Base-by-base conservation (phyloP, 2,329 filamentous ascomycete genomes). In the Aspergillus sp. region DNA sequence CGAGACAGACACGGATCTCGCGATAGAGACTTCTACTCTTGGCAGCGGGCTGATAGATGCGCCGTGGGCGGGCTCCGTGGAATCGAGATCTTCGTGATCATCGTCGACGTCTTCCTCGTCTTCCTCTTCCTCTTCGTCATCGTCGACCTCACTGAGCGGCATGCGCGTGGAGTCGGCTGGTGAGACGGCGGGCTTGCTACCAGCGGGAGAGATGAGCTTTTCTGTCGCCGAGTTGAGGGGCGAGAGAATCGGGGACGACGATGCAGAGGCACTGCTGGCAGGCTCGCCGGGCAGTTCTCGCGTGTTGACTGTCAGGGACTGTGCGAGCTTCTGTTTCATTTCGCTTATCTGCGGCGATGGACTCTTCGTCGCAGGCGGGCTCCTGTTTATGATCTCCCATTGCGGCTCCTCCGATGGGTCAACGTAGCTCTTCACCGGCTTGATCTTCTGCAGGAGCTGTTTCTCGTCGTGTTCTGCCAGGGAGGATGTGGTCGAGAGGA, bases 1-100 rank as follows among this genome's bases (percentile, higher is more conserved):
- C 1, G 67, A 67, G 0, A 75, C 65, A 7, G 71, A 73, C 7
- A 76, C 58, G 4, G 72, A 74, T 23, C 71, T 62, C 3, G 73
- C 73, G 32, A 69, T 64, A 3, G 72, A 73, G 29, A 75, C 62
- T 53, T 73, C 68, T 32, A 73, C 60, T 4, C 54, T 53, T 1
- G 54, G 56, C 32, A 55, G 49, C 49, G 58, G 16, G 23, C 50
- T 47, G 29, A 47, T 45, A 21, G 53, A 47, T 14, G 55, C 49
- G 9, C 40, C 17, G 2, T 52, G 47, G 17, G 53, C 49, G 17
- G 50, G 19, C 11, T 56, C 55, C 5, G 25, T 19, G 36, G 25
- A 9, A n/a, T 48, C 40, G 31, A 44, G 7, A 11, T 58, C 48
- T 16, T 61, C 47, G 17, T 45, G 23, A 11, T 55, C 49, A 7